Evolutionary conservation across 2,329 filamentous ascomycete genomes (phyloP), one percentile per base, ranked within the genome.

Genomic region (Aspergillaceae sp.): DNA sequence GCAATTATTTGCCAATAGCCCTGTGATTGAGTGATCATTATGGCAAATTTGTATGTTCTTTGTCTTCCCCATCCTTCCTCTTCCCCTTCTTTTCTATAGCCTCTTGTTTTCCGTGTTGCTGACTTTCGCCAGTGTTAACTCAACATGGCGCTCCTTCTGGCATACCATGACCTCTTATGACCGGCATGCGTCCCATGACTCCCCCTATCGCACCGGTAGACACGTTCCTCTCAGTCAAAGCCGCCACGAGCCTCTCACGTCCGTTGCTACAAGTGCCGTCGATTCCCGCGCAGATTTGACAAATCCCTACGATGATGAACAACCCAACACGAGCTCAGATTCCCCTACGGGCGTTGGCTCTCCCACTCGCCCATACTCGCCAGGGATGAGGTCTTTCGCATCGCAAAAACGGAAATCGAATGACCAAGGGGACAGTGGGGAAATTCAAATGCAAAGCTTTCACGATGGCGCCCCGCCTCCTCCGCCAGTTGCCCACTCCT

Each of bases 381-480:
- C 91, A 7, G 91, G 90, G 44, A 80, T 94, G 75, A 80, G 90
- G 57, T 91, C 87, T n/a, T 74, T 84, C 47, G 76, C 82, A 43
- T 86, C 84, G 56, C 78, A 78, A 52, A 69, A 79, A 56, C 76
- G 80, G 58, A 60, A 57, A 41, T 75, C 80, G 33, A 81, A 76
- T 50, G 79, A 81, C 54, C 73, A 73, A 48, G 78, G 83, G 57
- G 86, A 92, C 62, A 81, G 81, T 48, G 86, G 87, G 54, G 91
- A 96, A 67, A 95, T 98, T 51, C 91, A 86, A 56, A 92, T 98
- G 87, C 92, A 96, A 70, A 86, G 86, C 51, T 98, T 98, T 71
- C 82, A 85, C 60, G 90, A 96, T 56, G 92, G 92, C 46, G 78
- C 88, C 27, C 90, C 92, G 2, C 92, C 92, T 2, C 82, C 92